phyloP scores from a whole-genome alignment of 805 yeast genomes.

The Zygosaccharomyces gambellarensis region DNA sequence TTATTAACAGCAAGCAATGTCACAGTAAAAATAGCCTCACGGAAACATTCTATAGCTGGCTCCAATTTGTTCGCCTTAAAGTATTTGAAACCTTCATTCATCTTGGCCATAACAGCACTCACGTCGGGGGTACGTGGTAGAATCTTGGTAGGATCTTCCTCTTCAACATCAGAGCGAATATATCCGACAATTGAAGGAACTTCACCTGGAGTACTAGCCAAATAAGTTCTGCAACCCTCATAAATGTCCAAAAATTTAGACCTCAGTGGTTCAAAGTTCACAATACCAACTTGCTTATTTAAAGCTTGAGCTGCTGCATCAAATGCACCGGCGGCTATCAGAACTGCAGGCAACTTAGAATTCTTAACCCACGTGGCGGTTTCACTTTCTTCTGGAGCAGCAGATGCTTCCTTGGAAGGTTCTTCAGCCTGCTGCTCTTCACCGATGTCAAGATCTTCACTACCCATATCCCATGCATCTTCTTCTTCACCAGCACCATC shows the following conservation, averaged over 20 bases:
- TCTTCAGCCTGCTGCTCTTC: slow-evolving; percentile 50
- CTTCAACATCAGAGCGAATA: slow-evolving; percentile 60
- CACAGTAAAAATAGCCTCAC: slow-evolving; percentile 71
- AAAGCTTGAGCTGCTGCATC: slow-evolving; percentile 93
- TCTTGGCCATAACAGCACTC: slow-evolving; percentile 54
- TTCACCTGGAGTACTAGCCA: slow-evolving; percentile 66
- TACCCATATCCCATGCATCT: slow-evolving; percentile 79
- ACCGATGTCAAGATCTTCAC: slow-evolving; percentile 68
- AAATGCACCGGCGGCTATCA: slow-evolving; percentile 93
- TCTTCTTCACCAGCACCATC: slow-evolving; percentile 50
- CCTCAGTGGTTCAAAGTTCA: slow-evolving; percentile 82
- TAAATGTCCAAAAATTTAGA: slow-evolving; percentile 78
- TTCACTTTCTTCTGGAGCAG: slow-evolving; percentile 47
- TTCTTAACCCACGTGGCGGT: slow-evolving; percentile 78
- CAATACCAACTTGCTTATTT: slow-evolving; percentile 83
- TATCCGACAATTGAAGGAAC: slow-evolving; percentile 65
- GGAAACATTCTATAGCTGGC: slow-evolving; percentile 74
- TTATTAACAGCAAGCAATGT: slow-evolving; percentile 65
- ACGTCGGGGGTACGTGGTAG: slow-evolving; percentile 74
- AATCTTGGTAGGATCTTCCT: slow-evolving; percentile 43
- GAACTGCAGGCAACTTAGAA: slow-evolving; percentile 85
- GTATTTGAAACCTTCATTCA: slow-evolving; percentile 69
- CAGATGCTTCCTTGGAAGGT: slow-evolving; percentile 28
- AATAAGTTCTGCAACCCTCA: slow-evolving; percentile 67
- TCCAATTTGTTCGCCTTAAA: slow-evolving; percentile 82